Evolutionary conservation across 441 rosid species (phyloP).

Genomic region (Biscutella laevigata): DNA sequence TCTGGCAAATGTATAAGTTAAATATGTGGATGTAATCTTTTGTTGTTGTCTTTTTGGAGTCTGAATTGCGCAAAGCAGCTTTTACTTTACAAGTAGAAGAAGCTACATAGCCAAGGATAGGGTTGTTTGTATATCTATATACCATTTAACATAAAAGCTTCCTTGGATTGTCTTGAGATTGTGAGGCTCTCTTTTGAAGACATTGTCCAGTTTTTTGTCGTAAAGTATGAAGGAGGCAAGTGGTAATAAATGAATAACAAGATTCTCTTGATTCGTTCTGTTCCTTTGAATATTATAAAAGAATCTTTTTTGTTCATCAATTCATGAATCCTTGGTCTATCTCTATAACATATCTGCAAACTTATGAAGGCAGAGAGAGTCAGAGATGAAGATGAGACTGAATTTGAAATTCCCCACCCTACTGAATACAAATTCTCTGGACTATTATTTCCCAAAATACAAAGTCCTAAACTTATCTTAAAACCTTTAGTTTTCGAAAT

Average conservation of each 20-base stretch:
- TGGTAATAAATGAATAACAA: constrained; percentile 11
- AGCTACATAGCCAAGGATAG: constrained; percentile 18
- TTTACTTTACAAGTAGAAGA: constrained; percentile 18
- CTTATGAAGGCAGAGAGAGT: background rate
- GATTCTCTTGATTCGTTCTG: background rate
- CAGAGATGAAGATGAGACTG: no score
- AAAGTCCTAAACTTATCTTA: no score
- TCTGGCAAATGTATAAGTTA: constrained; percentile 16
- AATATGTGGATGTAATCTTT: constrained; percentile 20
- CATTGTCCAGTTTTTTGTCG: background rate
- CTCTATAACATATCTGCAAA: background rate
- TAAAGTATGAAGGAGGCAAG: background rate
- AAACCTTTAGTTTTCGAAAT: no score
- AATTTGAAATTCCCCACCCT: no score
- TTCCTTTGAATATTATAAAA: background rate
- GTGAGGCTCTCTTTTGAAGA: constrained; percentile 19
- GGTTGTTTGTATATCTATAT: constrained; percentile 22
- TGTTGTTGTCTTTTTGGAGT: constrained; percentile 19
- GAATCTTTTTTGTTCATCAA: background rate
- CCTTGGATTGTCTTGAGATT: constrained; percentile 21
- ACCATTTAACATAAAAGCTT: constrained; percentile 22
- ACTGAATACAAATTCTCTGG: no score
- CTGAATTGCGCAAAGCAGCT: constrained; percentile 8
- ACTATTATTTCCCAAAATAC: no score
- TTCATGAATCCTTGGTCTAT: background rate